phyloP scores from a whole-genome alignment of 768 basidiomycete species.

The Hortiboletus flavorubellus region DNA sequence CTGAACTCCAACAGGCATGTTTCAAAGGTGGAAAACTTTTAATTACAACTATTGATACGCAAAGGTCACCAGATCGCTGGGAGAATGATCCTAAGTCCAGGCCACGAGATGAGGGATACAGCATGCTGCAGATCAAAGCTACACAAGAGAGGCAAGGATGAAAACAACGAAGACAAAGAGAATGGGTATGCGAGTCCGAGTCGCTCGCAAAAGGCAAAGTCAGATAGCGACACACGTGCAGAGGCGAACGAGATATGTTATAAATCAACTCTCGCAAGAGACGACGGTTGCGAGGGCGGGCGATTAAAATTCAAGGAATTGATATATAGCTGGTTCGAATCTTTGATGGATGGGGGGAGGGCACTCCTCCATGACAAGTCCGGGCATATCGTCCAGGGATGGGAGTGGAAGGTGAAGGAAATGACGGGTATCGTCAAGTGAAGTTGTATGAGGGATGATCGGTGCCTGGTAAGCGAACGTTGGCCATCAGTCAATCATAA shows the following conservation, averaged over 20 bases:
- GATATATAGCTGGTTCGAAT: slow-evolving; percentile 65
- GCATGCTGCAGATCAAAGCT: slow-evolving; percentile 28
- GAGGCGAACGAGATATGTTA: slow-evolving; percentile 22
- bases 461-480: slow-evolving; percentile 55
- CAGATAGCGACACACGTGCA: slow-evolving; percentile 4
- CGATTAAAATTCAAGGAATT: slow-evolving; percentile 74
- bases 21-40: not conserved
- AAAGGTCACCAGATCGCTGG: slow-evolving; percentile 2
- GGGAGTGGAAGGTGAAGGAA: slow-evolving; percentile 81
- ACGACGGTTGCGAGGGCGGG: slow-evolving; percentile 4
- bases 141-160: slow-evolving; percentile 17
- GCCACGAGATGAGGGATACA: slow-evolving; percentile 25
- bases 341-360: slow-evolving; percentile 56
- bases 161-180: not conserved
- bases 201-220: not conserved
- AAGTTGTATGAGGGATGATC: slow-evolving; percentile 78
- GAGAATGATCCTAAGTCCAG: slow-evolving; percentile 3
- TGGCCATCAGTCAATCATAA: not conserved
- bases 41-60: slow-evolving; percentile 12
- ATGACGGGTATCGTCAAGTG: slow-evolving; percentile 81
- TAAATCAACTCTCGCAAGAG: slow-evolving; percentile 20
- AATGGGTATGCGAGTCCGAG: slow-evolving; percentile 10
- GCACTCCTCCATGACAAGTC: slow-evolving; percentile 62
- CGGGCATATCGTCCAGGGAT: slow-evolving; percentile 73
- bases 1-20: not conserved